Base-by-base conservation (phyloP, 176 grass and related monocot genomes). In the Aegilops sharonensis region DNA sequence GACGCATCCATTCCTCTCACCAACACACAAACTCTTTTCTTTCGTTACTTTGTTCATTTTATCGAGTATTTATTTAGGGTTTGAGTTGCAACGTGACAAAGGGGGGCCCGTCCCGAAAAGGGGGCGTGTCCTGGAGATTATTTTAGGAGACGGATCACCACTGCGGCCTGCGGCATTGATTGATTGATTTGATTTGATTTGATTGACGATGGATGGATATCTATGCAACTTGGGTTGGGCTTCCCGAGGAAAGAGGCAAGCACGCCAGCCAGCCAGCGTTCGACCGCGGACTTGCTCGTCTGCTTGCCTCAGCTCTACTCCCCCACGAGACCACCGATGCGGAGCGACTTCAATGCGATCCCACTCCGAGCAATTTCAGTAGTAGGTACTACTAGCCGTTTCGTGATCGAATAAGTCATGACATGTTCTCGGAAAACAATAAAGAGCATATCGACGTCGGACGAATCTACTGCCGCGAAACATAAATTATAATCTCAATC, bases 151-250 rank as follows among this genome's bases (percentile, higher is more conserved):
- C 32, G 65, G 79, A 24, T 76, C 78, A 29, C 42, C 7, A 14
- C 72, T 50, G 32, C 32, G 31, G 70, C 39, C 72, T 50, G 32
- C 32, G 47, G 36, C 47, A 35, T 64, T 72, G 74, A 78, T 83
- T 76, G n/a, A n/a, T n/a, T n/a, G 43, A 47, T 88, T 64, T 72
- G 74, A 78, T 83, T 76, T 47, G 45, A 84, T 48, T 64, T 84
- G 81, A 85, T 85, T 50, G 54, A 74, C 71, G 23, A 74, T 72
- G 45, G 66, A 64, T 81, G 62, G 87, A 77, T 85, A 77, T 69
- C 66, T 70, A 66, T 89, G 81, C 75, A 84, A 74, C 66, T 89
- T 75, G 77, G 45, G 35, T 81, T 81, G 62, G 24, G 78, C 3
- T 81, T 89, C 83, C 48, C 48, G 48, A 45, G 11, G 43, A 45